These are phyloP conservation scores for Cucumis cinereus DNA, from an alignment of 306 rosid genomes.

Conservation along the genomic window DNA sequence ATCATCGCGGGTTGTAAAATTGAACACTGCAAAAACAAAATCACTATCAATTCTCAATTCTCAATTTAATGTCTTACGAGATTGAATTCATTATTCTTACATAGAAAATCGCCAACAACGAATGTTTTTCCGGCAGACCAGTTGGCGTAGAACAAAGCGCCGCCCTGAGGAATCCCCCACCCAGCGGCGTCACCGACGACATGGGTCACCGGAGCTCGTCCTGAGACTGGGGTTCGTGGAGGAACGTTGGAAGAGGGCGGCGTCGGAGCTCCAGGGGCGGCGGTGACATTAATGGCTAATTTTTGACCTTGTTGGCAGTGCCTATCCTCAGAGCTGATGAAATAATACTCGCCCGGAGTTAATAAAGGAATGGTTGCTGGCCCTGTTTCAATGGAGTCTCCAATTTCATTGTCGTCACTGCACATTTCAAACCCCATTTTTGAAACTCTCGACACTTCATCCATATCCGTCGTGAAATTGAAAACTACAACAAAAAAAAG, in stretches of 20 bases:
- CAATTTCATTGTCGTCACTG: background rate
- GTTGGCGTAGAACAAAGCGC: background rate
- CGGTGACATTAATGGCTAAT: background rate
- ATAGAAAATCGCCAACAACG: conserved; percentile 18
- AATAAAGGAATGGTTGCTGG: background rate
- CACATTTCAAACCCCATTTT: background rate
- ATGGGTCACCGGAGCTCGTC: conserved; percentile 10
- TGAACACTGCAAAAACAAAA: conserved; percentile 2
- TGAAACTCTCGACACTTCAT: background rate
- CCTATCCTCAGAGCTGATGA: background rate
- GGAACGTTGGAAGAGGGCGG: background rate
- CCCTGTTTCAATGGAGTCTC: background rate
- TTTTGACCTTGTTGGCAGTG: background rate
- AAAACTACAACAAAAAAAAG: background rate
- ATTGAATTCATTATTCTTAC: background rate
- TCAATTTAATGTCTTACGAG: no score
- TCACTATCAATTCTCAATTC: background rate
- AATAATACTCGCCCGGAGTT: background rate
- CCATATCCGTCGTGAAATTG: background rate
- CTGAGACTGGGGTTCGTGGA: background rate
- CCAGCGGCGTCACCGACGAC: conserved; percentile 26
- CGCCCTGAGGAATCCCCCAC: conserved; percentile 16
- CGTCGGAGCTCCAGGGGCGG: background rate
- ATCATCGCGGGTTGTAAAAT: background rate
- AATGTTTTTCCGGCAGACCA: conserved; percentile 23